Evolutionary conservation across 306 rosid species (phyloP).

Genomic region (Cucumis hystrix): DNA sequence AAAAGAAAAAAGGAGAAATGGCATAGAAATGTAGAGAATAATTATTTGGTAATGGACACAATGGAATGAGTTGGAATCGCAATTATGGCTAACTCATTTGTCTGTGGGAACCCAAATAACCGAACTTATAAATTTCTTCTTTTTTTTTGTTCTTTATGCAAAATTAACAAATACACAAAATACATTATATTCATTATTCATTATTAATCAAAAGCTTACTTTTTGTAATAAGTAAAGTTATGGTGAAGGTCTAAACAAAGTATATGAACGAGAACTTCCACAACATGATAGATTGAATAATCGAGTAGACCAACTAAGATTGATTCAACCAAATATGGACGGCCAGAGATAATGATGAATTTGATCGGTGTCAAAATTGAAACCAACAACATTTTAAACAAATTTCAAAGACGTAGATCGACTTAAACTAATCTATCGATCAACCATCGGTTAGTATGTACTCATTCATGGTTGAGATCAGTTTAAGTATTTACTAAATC

Average conservation of each 20-base stretch:
- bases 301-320: no score
- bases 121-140: background rate
- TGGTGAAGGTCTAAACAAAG: background rate
- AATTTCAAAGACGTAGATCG: no score
- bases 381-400: no score
- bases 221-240: background rate
- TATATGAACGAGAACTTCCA: background rate
- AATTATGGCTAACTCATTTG: constrained; percentile 1
- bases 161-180: background rate
- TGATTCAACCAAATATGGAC: no score
- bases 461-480: no score
- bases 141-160: background rate
- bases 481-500: no score
- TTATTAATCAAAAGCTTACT: background rate
- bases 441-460: no score
- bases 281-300: no score
- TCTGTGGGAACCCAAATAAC: background rate
- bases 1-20: background rate
- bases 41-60: background rate
- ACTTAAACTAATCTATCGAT: no score
- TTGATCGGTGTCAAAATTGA: no score
- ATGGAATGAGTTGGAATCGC: background rate
- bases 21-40: background rate
- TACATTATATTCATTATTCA: background rate
- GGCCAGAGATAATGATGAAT: no score